Evolutionary conservation across 495 filamentous ascomycete species (phyloP).

Genomic region (Hypoxylon fuscum): DNA sequence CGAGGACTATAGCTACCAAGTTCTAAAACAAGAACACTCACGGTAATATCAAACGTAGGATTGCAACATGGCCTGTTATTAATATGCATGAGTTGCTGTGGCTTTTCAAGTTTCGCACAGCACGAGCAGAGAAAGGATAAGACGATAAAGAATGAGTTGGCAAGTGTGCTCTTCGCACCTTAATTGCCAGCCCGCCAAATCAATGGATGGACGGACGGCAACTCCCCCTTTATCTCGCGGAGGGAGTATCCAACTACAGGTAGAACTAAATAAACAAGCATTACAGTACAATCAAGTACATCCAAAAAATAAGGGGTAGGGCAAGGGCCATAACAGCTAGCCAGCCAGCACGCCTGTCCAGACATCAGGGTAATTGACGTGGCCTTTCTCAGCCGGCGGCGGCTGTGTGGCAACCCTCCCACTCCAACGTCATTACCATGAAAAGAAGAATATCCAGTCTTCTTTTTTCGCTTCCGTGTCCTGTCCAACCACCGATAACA

Average conservation of each 20-base stretch:
- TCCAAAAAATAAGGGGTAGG: conserved; percentile 4
- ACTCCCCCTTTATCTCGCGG: conserved; percentile 21
- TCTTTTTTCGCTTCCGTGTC: conserved; percentile 12
- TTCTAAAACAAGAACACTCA: too few species aligned
- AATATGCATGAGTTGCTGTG: too few species aligned
- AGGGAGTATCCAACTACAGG: conserved; percentile 40
- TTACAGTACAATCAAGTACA: conserved; percentile 34
- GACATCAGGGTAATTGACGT: background rate
- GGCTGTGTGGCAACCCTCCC: background rate
- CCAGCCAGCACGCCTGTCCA: conserved; percentile 13
- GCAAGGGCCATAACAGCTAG: background rate
- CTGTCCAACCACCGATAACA: background rate
- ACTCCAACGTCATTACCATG: background rate
- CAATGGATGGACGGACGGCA: conserved; percentile 30
- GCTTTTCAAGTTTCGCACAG: too few species aligned
- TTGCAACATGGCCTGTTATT: too few species aligned
- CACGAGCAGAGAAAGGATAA: conserved; percentile 1
- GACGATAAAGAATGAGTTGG: conserved; percentile 30
- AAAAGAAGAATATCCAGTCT: conserved; percentile 17
- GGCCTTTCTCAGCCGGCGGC: conserved; percentile 10
- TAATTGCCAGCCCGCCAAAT: conserved; percentile 37
- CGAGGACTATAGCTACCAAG: too few species aligned
- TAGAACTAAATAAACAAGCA: conserved; percentile 27
- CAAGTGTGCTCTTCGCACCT: conserved; percentile 44
- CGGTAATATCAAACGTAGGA: too few species aligned